Base-by-base conservation (phyloP, 371 early-diverging fungal species). In the Lichtheimia ramosa region DNA sequence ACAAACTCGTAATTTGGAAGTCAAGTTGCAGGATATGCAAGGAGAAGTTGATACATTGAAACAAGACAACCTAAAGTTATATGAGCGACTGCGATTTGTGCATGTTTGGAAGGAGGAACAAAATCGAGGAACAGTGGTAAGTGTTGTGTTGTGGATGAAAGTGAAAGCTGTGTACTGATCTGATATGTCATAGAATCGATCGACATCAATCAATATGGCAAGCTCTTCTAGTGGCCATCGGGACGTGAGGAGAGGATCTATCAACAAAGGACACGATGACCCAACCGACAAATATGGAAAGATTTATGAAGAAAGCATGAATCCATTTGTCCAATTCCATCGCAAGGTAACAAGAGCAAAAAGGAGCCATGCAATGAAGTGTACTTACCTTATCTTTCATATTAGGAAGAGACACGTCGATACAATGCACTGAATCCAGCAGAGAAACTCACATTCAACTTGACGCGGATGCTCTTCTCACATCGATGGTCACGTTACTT, bases 291-390 rank as follows among this genome's bases (percentile, higher is more conserved):
- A 90, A 58, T 95, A 95, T 74, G 72, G 83, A 7, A 77, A 79
- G 51, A 66, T 91, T 58, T 96, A 95, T 58, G 96, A 95, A 64
- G 92, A 90, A 51, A 85, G 78, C 42, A 83, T 93, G 75, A 93
- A 96, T 66, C 96, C 96, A 20, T 96, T 96, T 68, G 82, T 84
- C 20, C 89, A 86, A 25, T 95, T 96, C 72, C 89, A 91, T 59
- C 71, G 83, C 42, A 85, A 83, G 78, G 83, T 79, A 73, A 63
- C 25, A 13, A 23, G 3, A 12, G 15, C 14, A 4, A n/a, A 8
- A 13, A 57, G 14, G n/a, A 43, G 27, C 3, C 28, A 5, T 12
- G 4, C 10, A 56, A 10, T 10, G 21, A 24, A 25, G n/a, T 16
- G 20, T 14, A 28, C 12, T 20, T 48, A 25, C n/a, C 14, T 25